Base-by-base conservation (phyloP, 2,329 filamentous ascomycete species). In the Pseudogymnoascus sp. region DNA sequence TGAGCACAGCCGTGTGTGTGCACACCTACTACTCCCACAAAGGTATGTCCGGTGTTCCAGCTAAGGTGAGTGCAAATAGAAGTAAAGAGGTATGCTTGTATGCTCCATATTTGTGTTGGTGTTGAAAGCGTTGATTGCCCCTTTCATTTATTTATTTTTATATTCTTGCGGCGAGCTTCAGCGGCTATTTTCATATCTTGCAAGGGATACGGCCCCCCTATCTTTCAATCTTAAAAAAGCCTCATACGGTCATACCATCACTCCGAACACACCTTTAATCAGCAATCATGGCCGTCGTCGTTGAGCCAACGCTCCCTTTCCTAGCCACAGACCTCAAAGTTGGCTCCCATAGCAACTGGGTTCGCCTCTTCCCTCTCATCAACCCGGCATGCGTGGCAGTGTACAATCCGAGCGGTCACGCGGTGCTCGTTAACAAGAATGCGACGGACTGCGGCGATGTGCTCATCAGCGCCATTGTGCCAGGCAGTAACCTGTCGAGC, bases 241-340 rank as follows among this genome's bases (percentile, higher is more conserved):
- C 33, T 34, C 12, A 34, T 34, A 34, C 33, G 3, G 10, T 13
- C 33, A 34, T 34, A 34, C 33, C 33, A 34, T 34, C 33, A 34
- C 38, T 21, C 15, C 8, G 9, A 41, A 3, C 38, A 5, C 38
- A 7, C 37, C 38, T 3, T 41, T 15, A 12, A 6, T 41, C 6
- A 41, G 19, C 10, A 41, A 60, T 52, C 8, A 67, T 68, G 66
- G 64, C 66, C 45, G 45, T 68, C 15, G 57, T 67, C 19, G 63
- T 68, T 15, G 64, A 66, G 35, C 66, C 61, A 57, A 66, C 66
- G 2, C 55, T 66, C 38, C 65, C 66, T 13, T 68, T 65, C 56
- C 59, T 55, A 10, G 19, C 57, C 13, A 35, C 61, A 21, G 57
- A 65, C 12, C 65, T 68, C 19, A 26, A 64, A 19, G 60, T 67